phyloP scores from a whole-genome alignment of 2,329 filamentous ascomycete genomes.

The Colletotrichum graminicola region DNA sequence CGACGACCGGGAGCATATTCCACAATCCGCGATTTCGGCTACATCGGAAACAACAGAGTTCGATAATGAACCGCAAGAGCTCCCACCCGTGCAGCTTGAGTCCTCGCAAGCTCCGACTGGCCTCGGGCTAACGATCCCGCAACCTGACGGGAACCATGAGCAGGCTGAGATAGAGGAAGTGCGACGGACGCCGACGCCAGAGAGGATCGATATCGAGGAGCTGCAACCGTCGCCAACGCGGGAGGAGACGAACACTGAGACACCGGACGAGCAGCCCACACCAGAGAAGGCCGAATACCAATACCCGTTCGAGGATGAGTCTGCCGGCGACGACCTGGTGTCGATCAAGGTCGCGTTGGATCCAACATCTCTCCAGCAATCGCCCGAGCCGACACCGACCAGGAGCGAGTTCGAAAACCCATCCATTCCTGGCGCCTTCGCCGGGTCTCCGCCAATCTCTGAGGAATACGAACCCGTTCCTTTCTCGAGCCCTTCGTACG shows the following conservation, averaged over 20 bases:
- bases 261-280: slow-evolving; percentile 1
- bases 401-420: slow-evolving; percentile 46
- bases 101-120: slow-evolving; percentile 39
- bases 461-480: slow-evolving; percentile 58
- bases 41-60: slow-evolving; percentile 76
- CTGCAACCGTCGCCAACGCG: not conserved
- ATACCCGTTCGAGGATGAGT: slow-evolving; percentile 64
- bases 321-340: slow-evolving; percentile 50
- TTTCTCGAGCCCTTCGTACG: slow-evolving; percentile 53
- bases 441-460: slow-evolving; percentile 31
- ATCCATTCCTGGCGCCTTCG: slow-evolving; percentile 49
- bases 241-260: not conserved
- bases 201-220: slow-evolving; percentile 5
- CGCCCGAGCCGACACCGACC: slow-evolving; percentile 47
- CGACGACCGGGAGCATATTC: slow-evolving; percentile 60
- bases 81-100: slow-evolving; percentile 58
- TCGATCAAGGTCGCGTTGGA: slow-evolving; percentile 58
- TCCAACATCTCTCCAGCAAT: slow-evolving; percentile 46
- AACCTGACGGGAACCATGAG: slow-evolving; percentile 31
- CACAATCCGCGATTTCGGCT: slow-evolving; percentile 70
- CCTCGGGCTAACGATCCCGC: slow-evolving; percentile 35
- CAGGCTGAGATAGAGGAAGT: slow-evolving; percentile 38
- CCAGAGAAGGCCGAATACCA: slow-evolving; percentile 57
- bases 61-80: slow-evolving; percentile 77
- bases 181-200: slow-evolving; percentile 43